Evolutionary conservation across 495 filamentous ascomycete species (phyloP).

Genomic region (Neurospora sp.): DNA sequence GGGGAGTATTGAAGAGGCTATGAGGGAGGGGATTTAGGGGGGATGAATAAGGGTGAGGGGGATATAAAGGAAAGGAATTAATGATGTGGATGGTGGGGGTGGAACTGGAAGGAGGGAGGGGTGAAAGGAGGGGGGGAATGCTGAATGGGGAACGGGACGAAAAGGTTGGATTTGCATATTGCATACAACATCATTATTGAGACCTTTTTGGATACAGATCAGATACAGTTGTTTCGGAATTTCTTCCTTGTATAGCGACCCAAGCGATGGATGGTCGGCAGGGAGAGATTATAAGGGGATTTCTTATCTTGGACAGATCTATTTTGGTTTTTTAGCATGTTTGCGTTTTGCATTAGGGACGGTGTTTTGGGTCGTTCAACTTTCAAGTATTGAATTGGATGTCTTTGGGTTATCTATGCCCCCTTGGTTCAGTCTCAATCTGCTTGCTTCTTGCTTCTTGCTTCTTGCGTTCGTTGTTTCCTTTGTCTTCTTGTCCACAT

Average conservation of each 20-base stretch:
- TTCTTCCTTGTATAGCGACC: not conserved
- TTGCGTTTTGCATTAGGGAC: not conserved
- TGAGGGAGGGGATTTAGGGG: conserved; percentile 26
- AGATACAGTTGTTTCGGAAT: not conserved
- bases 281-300: not conserved
- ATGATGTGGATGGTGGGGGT: not conserved
- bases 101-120: not conserved
- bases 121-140: not conserved
- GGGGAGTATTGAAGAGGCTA: conserved; percentile 22
- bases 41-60: not conserved
- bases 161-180: not conserved
- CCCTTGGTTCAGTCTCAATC: not conserved
- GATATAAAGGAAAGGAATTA: not conserved
- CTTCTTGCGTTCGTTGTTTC: not conserved
- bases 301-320: not conserved
- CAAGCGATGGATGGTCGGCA: not conserved
- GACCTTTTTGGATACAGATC: not conserved
- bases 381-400: not conserved
- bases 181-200: not conserved
- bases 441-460: not conserved
- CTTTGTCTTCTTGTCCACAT: not conserved
- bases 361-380: not conserved
- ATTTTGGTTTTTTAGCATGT: not conserved
- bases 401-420: not conserved
- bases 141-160: not conserved